Evolutionary conservation across 495 filamentous ascomycete species (phyloP).

Genomic region (Annulohypoxylon maeteangense): DNA sequence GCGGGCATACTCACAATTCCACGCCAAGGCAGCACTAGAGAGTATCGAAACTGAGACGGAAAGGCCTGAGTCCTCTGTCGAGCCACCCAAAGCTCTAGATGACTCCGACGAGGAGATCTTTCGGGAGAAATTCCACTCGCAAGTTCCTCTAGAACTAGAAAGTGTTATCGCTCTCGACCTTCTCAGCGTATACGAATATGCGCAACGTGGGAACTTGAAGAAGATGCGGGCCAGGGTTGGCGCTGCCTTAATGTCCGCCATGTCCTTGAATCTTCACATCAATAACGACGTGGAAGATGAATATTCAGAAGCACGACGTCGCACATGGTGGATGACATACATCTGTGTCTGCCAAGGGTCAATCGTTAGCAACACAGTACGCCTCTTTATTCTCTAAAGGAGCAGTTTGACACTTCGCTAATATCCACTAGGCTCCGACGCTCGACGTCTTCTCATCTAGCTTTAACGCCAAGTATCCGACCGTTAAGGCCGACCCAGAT

Average conservation of each 20-base stretch:
- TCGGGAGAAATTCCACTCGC: constrained; percentile 63
- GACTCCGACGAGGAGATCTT: constrained; percentile 55
- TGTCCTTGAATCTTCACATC: constrained; percentile 64
- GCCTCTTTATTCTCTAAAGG: constrained; percentile 20
- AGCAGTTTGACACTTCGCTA: constrained; percentile 19
- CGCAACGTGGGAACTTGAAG: constrained; percentile 68
- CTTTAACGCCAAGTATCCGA: constrained; percentile 66
- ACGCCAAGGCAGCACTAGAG: constrained; percentile 64
- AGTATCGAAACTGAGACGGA: constrained; percentile 68
- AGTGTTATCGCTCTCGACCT: constrained; percentile 65
- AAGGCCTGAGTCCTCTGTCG: constrained; percentile 62
- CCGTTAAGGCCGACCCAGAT: constrained; percentile 62
- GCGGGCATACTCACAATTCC: constrained; percentile 64
- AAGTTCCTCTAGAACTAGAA: constrained; percentile 64
- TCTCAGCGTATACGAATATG: constrained; percentile 69
- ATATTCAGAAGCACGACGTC: constrained; percentile 62
- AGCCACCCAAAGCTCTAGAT: constrained; percentile 64
- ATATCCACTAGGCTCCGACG: constrained; percentile 57
- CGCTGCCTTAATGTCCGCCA: constrained; percentile 65
- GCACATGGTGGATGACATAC: constrained; percentile 75
- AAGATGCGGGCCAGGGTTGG: constrained; percentile 70
- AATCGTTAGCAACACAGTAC: constrained; percentile 69
- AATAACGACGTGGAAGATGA: constrained; percentile 59
- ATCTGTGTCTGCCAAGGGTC: constrained; percentile 68
- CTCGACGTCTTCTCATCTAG: constrained; percentile 67